Conservation (phyloP, 2,329 filamentous ascomycete species). For the Sporothrix luriei region DNA sequence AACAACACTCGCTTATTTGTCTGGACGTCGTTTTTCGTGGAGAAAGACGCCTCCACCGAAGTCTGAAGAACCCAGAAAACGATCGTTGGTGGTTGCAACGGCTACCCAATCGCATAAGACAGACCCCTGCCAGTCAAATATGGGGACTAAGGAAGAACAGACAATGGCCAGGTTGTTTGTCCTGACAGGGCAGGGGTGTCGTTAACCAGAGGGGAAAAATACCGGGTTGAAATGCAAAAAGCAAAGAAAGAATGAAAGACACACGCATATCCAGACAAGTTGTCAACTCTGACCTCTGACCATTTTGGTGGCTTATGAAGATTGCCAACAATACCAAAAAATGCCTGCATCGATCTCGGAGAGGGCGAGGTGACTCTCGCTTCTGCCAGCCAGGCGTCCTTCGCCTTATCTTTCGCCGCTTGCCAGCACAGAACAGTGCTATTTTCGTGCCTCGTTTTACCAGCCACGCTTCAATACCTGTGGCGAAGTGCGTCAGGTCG, state of each 20-base stretch:
- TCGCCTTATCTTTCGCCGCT: slow-evolving; percentile 8
- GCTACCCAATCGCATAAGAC: slow-evolving; percentile 21
- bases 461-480: background rate
- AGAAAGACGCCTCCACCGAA: background rate
- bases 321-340: background rate
- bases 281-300: background rate
- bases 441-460: slow-evolving; percentile 2
- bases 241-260: background rate
- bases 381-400: background rate
- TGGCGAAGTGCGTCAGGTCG: slow-evolving; percentile 27
- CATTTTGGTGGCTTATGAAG: background rate
- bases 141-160: background rate
- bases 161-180: slow-evolving; percentile 17
- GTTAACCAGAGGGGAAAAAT: background rate
- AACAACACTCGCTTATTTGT: background rate
- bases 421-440: background rate
- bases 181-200: slow-evolving; percentile 10
- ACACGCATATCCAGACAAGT: background rate
- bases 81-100: background rate
- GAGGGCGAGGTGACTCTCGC: background rate
- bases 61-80: background rate
- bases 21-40: background rate
- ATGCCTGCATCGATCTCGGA: background rate
- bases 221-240: background rate
- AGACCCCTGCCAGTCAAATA: slow-evolving; percentile 20